A percentile compares a stretch with the other conserved stretches of the same genome.
phyloP scores from a whole-genome alignment of 495 filamentous ascomycete genomes.

The Aspergillus mulundensis region DNA sequence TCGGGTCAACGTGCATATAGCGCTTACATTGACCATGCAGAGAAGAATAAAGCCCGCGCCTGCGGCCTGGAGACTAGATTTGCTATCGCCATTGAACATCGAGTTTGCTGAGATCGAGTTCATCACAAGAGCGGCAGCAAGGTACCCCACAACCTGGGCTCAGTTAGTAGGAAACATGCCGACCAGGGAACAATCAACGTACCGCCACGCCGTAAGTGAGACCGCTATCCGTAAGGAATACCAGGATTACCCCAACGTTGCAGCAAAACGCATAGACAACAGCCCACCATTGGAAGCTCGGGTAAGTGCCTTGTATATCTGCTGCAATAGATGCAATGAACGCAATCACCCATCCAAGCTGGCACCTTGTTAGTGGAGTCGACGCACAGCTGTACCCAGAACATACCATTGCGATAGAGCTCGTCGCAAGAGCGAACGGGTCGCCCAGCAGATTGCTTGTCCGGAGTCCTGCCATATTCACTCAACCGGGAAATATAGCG shows the following conservation, averaged over 20 bases:
- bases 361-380: slow-evolving; percentile 13
- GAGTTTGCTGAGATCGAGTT: slow-evolving; percentile 79
- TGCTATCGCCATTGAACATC: slow-evolving; percentile 61
- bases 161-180: slow-evolving; percentile 20
- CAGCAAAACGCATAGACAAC: slow-evolving; percentile 78
- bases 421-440: slow-evolving; percentile 91
- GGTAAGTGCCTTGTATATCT: slow-evolving; percentile 57
- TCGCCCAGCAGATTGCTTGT: slow-evolving; percentile 90
- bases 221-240: slow-evolving; percentile 75
- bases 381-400: neutral
- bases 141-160: slow-evolving; percentile 72
- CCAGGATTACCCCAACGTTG: slow-evolving; percentile 72
- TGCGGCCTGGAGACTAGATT: slow-evolving; percentile 74
- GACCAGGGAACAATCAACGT: slow-evolving; percentile 25
- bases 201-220: slow-evolving; percentile 87
- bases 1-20: neutral
- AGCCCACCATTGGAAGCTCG: slow-evolving; percentile 88
- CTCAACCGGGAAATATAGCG: slow-evolving; percentile 55
- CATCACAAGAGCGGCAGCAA: slow-evolving; percentile 75
- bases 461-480: slow-evolving; percentile 56
- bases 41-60: slow-evolving; percentile 94
- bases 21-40: slow-evolving; percentile 84
- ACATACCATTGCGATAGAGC: slow-evolving; percentile 87
- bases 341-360: slow-evolving; percentile 93
- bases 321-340: slow-evolving; percentile 83